Base-by-base conservation (phyloP, 2,329 filamentous ascomycete genomes). In the Pseudogymnoascus sp. region DNA sequence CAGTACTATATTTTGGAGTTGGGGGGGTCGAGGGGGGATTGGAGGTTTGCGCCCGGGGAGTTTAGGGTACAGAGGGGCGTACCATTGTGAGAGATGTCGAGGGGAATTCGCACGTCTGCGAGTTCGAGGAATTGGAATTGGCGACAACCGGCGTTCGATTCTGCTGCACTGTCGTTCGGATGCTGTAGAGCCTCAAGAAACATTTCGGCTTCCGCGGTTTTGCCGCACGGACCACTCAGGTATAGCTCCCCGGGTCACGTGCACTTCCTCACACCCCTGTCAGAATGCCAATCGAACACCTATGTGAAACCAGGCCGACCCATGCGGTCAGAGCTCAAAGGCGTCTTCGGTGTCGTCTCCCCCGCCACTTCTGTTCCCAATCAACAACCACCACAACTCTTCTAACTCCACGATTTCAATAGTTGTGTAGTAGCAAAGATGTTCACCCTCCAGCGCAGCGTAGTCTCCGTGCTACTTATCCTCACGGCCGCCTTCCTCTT, bases 401-500 rank as follows among this genome's bases (percentile, higher is more conserved):
- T 58, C 19, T 49, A 63, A 30, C n/a, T 28, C 16, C 60, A 61
- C 69, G 69, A 69, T 70, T 69, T 65, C 64, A 65, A 58, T 65
- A 19, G 33, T 55, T 55, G 45, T 55, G 45, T 9, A 39, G 38
- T 19, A 16, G 22, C 66, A 77, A 84, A 72, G 70, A 95, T 96
- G 91, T 85, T 91, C 73, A 88, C 83, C 72, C 72, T 92, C 64
- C 84, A 89, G 77, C 82, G 87, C 71, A 75, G 92, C 68, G 74
- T 91, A 73, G 80, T 88, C 74, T 86, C 89, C 72, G 80, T 88
- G 71, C 81, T 91, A 74, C 82, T 96, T 73, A 84, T 96, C 72
- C 75, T 95, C 71, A 87, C 90, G 71, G 80, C 92, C 70, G 82
- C 83, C 69, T 81, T 93, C 74, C 78, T 92, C 69, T 85, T 91